A percentile compares a stretch with the other conserved stretches of the same genome.
phyloP scores from a whole-genome alignment of 2,329 filamentous ascomycete genomes.

The Neobulgaria alba region DNA sequence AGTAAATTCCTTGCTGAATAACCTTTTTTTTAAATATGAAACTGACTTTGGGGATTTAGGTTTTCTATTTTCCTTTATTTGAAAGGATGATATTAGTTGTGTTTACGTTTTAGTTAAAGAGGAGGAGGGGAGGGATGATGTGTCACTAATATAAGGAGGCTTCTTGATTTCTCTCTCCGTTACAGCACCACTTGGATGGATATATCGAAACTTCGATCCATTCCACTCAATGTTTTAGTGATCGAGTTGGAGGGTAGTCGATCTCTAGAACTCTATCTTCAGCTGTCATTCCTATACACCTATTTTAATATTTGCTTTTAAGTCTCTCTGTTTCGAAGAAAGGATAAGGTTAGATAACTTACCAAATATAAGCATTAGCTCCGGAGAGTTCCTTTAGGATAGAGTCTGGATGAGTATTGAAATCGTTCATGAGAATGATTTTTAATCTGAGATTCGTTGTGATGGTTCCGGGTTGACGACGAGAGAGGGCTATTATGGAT shows the following conservation, averaged over 20 bases:
- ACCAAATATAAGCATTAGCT: constrained; percentile 17
- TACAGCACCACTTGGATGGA: constrained; percentile 32
- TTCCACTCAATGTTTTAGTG: background rate
- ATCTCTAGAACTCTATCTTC: constrained; percentile 3
- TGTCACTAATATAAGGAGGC: background rate
- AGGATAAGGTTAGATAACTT: background rate
- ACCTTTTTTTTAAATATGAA: background rate
- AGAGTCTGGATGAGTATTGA: constrained; percentile 36
- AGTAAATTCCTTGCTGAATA: background rate
- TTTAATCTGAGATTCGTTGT: constrained; percentile 5
- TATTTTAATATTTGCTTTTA: too few species aligned
- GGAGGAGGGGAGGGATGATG: too few species aligned
- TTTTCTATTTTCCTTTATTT: background rate
- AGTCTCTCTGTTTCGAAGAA: too few species aligned
- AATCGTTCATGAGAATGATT: constrained; percentile 39
- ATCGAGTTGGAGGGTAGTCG: constrained; percentile 1
- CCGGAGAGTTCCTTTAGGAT: constrained; percentile 6
- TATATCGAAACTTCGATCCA: constrained; percentile 32
- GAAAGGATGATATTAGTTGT: background rate
- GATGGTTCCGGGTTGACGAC: constrained; percentile 34
- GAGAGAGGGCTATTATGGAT: constrained; percentile 43
- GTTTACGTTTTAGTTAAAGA: background rate
- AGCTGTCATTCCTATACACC: background rate
- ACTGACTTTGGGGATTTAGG: background rate
- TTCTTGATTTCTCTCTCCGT: background rate